Conservation (phyloP, 208 protist species). For the Wallacemonas rigidus region DNA sequence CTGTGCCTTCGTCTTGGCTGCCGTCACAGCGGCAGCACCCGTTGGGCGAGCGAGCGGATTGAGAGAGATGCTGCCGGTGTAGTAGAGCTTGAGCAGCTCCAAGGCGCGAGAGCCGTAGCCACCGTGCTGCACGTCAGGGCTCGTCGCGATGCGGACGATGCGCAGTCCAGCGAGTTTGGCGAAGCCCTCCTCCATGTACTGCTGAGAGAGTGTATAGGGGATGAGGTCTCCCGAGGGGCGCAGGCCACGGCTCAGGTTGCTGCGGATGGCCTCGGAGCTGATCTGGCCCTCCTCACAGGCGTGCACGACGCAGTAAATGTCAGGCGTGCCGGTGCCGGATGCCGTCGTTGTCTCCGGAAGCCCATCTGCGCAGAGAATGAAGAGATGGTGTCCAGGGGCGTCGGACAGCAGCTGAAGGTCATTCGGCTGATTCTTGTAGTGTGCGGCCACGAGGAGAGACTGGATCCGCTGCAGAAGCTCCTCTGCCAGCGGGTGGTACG, state of each 20-base stretch:
- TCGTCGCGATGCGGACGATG: constrained; percentile 98
- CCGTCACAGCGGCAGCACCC: neutral
- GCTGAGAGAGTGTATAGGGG: constrained; percentile 98
- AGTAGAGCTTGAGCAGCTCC: constrained; percentile 94
- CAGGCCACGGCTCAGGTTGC: constrained; percentile 87
- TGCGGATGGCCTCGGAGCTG: constrained; percentile 82
- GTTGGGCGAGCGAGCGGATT: constrained; percentile 14
- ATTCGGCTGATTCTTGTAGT: constrained; percentile 99
- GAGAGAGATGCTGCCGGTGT: constrained; percentile 88
- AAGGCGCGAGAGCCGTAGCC: constrained; percentile 97
- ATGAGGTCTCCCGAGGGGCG: constrained; percentile 98
- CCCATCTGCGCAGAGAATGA: constrained; percentile 94
- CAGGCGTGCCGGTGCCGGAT: constrained; percentile 74
- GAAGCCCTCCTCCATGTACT: constrained; percentile 96
- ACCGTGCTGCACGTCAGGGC: constrained; percentile 96
- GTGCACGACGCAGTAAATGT: constrained; percentile 98
- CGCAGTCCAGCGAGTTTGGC: constrained; percentile 95
- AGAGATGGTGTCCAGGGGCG: constrained; percentile 98
- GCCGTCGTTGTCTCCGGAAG: constrained; percentile 23
- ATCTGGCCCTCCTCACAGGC: constrained; percentile 97
- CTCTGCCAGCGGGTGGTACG: constrained; percentile 95
- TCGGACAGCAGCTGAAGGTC: constrained; percentile 99
- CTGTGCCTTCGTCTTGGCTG: neutral
- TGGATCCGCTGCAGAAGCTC: constrained; percentile 96
- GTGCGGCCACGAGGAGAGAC: constrained; percentile 94